Base-by-base conservation (phyloP, 2,329 filamentous ascomycete species). In the Venturia pyrina region DNA sequence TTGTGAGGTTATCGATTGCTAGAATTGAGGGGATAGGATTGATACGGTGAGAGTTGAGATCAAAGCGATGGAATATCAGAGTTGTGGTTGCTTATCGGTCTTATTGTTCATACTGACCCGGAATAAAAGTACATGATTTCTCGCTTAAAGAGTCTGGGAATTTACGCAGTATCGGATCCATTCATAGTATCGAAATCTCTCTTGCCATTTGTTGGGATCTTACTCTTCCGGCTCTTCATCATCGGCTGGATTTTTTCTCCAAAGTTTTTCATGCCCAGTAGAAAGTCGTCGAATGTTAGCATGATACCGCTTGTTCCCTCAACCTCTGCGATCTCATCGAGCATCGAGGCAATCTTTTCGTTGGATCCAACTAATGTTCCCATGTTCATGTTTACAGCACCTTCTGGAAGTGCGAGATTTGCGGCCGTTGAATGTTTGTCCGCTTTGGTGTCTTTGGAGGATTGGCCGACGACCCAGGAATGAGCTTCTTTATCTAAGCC, bases 221-320 rank as follows among this genome's bases (percentile, higher is more conserved):
- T 59, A 4, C 5, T 21, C 53, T 59, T 37, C 19, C 72, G 65
- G 59, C 71, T 72, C 72, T 75, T 75, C 73, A 75, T 75, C 66
- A 75, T 64, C 41, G 74, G 73, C 65, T 75, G 73, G 59, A 75
- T 72, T 66, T 72, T 72, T 67, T 72, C 68, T 6, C 73, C 73
- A 64, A 75, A 75, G 5, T 69, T 69, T 11, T 75, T 72, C 46
- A 75, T 59, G 0, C 73, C 73, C 43, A 68, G 43, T 56, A 74
- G 64, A 66, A 73, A 75, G 57, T 75, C 73, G 66, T 74, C 73
- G 66, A 75, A 75, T 3, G 69, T 70, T 60, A 75, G 68, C 74
- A 74, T 75, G 40, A 75, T 73, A 10, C 73, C 73, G 68, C 75
- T 73, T n/a, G 71, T 75, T 2, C 73, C 73, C 17, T 70, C 69